Base-by-base conservation (phyloP, 148 eudicot genomes). In the Drosera capensis region DNA sequence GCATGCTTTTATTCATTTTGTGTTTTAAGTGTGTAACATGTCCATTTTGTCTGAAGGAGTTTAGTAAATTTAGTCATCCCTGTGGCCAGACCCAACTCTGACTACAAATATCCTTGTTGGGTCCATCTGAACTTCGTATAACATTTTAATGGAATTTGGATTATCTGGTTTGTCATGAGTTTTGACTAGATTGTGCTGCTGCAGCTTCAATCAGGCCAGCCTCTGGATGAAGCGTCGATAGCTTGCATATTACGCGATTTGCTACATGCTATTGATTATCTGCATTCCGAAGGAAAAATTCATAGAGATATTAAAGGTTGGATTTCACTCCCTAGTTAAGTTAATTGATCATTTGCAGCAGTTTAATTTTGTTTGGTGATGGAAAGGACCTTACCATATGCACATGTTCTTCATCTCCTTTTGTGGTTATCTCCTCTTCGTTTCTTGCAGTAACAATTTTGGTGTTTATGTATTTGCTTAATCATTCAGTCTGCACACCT, bases 221-320 rank as follows among this genome's bases (percentile, higher is more conserved):
- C 96, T 43, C 74, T 87, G 52, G 96, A 87, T 61, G 96, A 87
- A 71, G 54, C 73, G 66, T 79, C 96, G 14, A 82, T 87, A 62
- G 73, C 86, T 55, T 87, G 78, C 70, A 87, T 87, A 50, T 62
- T 82, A 57, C 86, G 90, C 30, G 96, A 87, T 73, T 68, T 87
- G 71, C 80, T 87, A 48, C 96, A 82, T 62, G 94, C 96, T 19
- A 51, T 87, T 59, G 96, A 87, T 62, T 87, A 87, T 63, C 96
- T 87, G 57, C 96, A 87, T 48, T 68, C 69, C 34, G 96, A 87
- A 75, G 94, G 94, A 43, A 87, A 87, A 66, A 87, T 87, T 59
- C 96, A 87, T 63, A 68, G 96, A 62, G 96, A 87, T 68, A 82
- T 87, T 48, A 87, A 87, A 82, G 96, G 96, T 81, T 49, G 34